Evolutionary conservation across 1,139 yeast species (phyloP).

Genomic region (Protomyces gravidus): DNA sequence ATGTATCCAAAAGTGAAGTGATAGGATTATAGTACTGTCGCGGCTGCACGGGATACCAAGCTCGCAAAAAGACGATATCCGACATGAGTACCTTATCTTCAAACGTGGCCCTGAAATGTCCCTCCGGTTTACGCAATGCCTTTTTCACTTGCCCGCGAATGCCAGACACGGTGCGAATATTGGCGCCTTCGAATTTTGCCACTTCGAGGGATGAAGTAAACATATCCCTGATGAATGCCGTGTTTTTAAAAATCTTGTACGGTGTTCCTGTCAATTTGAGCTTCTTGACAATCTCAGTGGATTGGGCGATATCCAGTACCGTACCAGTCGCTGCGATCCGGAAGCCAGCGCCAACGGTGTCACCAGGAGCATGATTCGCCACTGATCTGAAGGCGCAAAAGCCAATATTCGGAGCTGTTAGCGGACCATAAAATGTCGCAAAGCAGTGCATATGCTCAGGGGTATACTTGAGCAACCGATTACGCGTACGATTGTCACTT

Average conservation of each 20-base stretch:
- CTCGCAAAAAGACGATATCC: conserved; percentile 70
- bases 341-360: conserved; percentile 69
- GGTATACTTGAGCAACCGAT: conserved; percentile 94
- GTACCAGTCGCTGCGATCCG: conserved; percentile 98
- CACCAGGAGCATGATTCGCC: conserved; percentile 46
- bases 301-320: conserved; percentile 82
- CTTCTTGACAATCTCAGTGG: conserved; percentile 90
- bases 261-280: conserved; percentile 94
- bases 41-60: conserved; percentile 94
- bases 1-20: conserved; percentile 78
- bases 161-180: conserved; percentile 92
- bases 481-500: conserved; percentile 93
- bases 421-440: conserved; percentile 94
- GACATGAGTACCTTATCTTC: conserved; percentile 85
- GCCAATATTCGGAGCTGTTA: conserved; percentile 95
- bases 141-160: conserved; percentile 96
- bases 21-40: conserved; percentile 94
- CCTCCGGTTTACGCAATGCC: conserved; percentile 90
- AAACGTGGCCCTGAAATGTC: conserved; percentile 96
- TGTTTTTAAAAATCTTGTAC: conserved; percentile 85
- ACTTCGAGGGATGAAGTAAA: conserved; percentile 87
- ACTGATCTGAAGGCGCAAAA: conserved; percentile 93
- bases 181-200: conserved; percentile 97
- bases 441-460: conserved; percentile 98
- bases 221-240: conserved; percentile 97